Evolutionary conservation across 73 alveolate species (phyloP).

Genomic region (Stentor roeselii): DNA sequence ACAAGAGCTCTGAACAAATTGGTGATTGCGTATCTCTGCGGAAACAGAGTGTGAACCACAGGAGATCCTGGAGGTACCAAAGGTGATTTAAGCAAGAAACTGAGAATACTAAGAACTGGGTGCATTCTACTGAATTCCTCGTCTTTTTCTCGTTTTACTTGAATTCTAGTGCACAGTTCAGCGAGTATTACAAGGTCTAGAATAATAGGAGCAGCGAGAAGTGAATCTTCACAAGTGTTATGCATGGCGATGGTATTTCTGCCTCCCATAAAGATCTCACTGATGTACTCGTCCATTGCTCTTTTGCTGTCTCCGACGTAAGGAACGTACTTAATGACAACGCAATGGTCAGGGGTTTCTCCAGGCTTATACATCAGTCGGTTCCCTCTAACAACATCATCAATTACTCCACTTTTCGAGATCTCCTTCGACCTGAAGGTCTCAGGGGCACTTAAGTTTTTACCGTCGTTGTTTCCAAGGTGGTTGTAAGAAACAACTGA

Average conservation of each 20-base stretch:
- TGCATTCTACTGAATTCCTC: conserved; percentile 56
- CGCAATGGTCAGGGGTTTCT: conserved; percentile 86
- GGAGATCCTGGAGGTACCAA: conserved; percentile 66
- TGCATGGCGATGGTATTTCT: conserved; percentile 78
- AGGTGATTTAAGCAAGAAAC: conserved; percentile 85
- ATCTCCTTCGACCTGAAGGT: conserved; percentile 90
- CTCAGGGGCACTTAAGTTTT: conserved; percentile 80
- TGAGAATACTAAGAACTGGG: conserved; percentile 62
- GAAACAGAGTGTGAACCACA: conserved; percentile 63
- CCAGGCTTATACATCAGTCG: conserved; percentile 72
- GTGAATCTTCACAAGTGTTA: conserved; percentile 94
- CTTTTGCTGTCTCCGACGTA: conserved; percentile 94
- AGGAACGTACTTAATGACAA: conserved; percentile 91
- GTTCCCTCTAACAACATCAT: conserved; percentile 84
- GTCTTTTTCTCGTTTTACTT: not conserved
- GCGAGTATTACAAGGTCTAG: conserved; percentile 79
- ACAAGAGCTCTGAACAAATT: conserved; percentile 69
- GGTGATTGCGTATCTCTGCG: conserved; percentile 66
- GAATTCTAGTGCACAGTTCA: conserved; percentile 85
- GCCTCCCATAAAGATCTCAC: conserved; percentile 91
- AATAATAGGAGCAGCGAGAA: conserved; percentile 93
- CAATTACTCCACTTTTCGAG: conserved; percentile 90
- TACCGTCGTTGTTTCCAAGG: conserved; percentile 96
- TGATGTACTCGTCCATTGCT: conserved; percentile 94
- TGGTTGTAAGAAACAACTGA: conserved; percentile 90